Percentiles rank a stretch among this genome's conserved stretches.
Conservation (phyloP, 164 flowering plant genomes). For the Annona cherimola region DNA sequence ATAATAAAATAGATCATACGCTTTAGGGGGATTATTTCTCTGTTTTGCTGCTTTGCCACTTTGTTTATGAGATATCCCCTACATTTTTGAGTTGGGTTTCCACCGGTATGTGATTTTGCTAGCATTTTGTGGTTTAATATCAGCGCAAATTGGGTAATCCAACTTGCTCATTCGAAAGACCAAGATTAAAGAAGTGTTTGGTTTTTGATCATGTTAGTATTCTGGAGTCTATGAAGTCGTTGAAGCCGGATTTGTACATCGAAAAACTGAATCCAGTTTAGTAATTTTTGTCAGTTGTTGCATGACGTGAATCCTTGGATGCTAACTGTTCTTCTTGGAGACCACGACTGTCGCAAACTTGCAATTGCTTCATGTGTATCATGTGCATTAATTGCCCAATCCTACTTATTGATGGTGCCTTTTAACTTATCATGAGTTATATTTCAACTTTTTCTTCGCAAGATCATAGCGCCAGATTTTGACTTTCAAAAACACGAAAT, state of each 20-base stretch:
- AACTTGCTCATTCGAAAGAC: not conserved
- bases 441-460: not conserved
- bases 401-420: not conserved
- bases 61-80: not conserved
- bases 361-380: not conserved
- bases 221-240: not conserved
- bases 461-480: not conserved
- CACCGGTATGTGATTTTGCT: not conserved
- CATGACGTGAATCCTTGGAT: not conserved
- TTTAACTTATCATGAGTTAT: not conserved
- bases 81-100: not conserved
- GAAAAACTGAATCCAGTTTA: not conserved
- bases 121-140: not conserved
- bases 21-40: slow-evolving; percentile 7
- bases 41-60: not conserved
- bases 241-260: not conserved
- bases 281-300: not conserved
- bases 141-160: not conserved
- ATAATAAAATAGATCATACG: slow-evolving; percentile 4
- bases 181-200: slow-evolving; percentile 2
- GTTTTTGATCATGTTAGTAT: not conserved
- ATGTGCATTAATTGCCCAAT: not conserved
- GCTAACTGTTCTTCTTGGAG: not conserved
- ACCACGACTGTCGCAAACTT: not conserved
- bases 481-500: not conserved